phyloP scores from a whole-genome alignment of 805 yeast genomes.

The Cyberlindnera mississippiensis region DNA sequence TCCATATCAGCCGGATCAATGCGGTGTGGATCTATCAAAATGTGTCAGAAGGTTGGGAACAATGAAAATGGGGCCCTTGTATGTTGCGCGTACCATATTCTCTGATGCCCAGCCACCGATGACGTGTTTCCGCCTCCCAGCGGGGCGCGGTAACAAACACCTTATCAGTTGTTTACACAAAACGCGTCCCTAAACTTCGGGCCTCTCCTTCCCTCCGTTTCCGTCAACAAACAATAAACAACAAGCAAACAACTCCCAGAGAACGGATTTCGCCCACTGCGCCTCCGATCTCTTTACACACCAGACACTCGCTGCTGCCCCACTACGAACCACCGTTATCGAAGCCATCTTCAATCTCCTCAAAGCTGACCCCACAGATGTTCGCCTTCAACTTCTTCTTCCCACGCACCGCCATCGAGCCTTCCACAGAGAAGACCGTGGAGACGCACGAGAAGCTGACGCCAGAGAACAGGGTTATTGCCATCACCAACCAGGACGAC shows the following conservation, averaged over 20 bases:
- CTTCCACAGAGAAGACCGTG: conserved; percentile 1
- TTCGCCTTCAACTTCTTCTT: conserved; percentile 13
- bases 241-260: background rate
- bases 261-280: background rate
- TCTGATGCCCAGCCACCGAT: background rate
- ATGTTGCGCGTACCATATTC: conserved; percentile 1
- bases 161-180: conserved; percentile 16
- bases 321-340: background rate
- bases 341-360: too few relatives aligned
- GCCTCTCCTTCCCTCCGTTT: background rate
- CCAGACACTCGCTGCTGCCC: background rate
- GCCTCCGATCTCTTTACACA: background rate
- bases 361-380: conserved; percentile 8
- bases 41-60: background rate
- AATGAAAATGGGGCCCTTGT: background rate
- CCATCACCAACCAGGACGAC: conserved; percentile 29
- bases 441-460: conserved; percentile 9
- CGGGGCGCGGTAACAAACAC: background rate
- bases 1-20: too few relatives aligned
- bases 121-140: conserved; percentile 4
- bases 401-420: background rate
- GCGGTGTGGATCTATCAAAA: background rate
- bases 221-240: background rate
- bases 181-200: conserved; percentile 12
- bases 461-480: conserved; percentile 19